Evolutionary conservation across 192 early-diverging fungal species (phyloP), one percentile per base, ranked within the genome.

Genomic region (Oehlia diaphana): DNA sequence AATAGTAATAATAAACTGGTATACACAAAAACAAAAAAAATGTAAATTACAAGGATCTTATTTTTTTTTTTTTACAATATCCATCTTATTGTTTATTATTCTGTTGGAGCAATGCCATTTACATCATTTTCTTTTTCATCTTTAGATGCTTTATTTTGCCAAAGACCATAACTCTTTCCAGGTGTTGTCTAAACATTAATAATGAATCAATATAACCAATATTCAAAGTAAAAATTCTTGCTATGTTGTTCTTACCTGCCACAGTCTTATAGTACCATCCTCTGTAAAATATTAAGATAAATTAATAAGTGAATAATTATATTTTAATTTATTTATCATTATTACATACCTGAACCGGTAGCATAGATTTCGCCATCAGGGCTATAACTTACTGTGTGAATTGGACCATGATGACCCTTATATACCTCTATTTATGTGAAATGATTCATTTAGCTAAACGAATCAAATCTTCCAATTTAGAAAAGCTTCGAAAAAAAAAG

Each of bases 351-450:
- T 6, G 93, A 94, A 26, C 95, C 96, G 3, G 95, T 96, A 9
- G 96, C 94, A 82, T 97, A 97, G 23, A 97, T 81, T 68, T 95
- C 92, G 44, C 96, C 96, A 82, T 97, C 96, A 28, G 96, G 96
- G 35, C 95, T 97, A 81, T 96, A 95, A 76, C 93, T 94, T 33
- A 93, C 93, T 79, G 93, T 93, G 71, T 96, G 95, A 49, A 97
- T 92, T 0, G 95, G 92, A 7, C 96, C 96, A 78, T 96, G 95
- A 81, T 97, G 96, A 42, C 96, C 96, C 83, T 96, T 96, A 81
- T 95, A 94, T 16, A 94, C 88, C 81, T 95, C 93, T 53, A 33
- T 23, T 63, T 33, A 67, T 67, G 5, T 58, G 6, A 58, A 37
- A 21, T 21, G 4, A 58, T 19, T 6, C 16, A 21, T 16, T 21